A percentile compares a stretch with the other conserved stretches of the same genome.
These are phyloP conservation scores for Starmerella potacharoeniae DNA, from an alignment of 805 yeast species.

Conservation along the genomic window DNA sequence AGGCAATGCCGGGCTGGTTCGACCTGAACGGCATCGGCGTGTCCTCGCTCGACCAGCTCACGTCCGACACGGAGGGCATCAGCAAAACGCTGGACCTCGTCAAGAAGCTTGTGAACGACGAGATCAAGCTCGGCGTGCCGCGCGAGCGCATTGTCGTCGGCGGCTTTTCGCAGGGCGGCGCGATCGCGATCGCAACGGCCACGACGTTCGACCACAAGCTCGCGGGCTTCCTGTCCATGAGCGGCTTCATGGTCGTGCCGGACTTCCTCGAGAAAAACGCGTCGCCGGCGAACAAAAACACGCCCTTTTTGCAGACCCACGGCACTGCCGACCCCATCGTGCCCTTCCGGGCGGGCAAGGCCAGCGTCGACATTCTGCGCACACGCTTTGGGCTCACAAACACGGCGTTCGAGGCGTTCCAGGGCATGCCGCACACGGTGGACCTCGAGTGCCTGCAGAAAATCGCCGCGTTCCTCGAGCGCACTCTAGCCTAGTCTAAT, in stretches of 20 bases:
- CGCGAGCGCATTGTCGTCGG: conserved; percentile 63
- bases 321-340: conserved; percentile 71
- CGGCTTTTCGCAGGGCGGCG: conserved; percentile 94
- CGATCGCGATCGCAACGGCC: conserved; percentile 42
- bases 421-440: conserved; percentile 58
- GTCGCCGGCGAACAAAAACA: conserved; percentile 38
- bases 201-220: conserved; percentile 35
- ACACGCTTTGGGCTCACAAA: conserved; percentile 36
- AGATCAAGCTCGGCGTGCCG: conserved; percentile 29
- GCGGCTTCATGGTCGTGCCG: conserved; percentile 52
- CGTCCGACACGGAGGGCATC: conserved; percentile 33
- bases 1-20: conserved; percentile 75
- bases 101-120: conserved; percentile 26
- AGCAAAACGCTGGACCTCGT: conserved; percentile 26
- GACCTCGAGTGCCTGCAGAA: conserved; percentile 55
- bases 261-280: conserved; percentile 12
- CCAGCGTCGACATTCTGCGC: conserved; percentile 12
- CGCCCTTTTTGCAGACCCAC: conserved; percentile 83
- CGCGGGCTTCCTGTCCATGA: conserved; percentile 67
- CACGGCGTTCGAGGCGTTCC: conserved; percentile 42
- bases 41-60: neutral
- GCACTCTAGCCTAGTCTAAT: conserved; percentile 18
- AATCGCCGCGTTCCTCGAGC: conserved; percentile 37
- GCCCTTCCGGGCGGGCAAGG: conserved; percentile 30
- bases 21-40: conserved; percentile 40